These are phyloP conservation scores for Lipomyces sp. DNA, from an alignment of 805 yeast genomes.

Conservation along the genomic window DNA sequence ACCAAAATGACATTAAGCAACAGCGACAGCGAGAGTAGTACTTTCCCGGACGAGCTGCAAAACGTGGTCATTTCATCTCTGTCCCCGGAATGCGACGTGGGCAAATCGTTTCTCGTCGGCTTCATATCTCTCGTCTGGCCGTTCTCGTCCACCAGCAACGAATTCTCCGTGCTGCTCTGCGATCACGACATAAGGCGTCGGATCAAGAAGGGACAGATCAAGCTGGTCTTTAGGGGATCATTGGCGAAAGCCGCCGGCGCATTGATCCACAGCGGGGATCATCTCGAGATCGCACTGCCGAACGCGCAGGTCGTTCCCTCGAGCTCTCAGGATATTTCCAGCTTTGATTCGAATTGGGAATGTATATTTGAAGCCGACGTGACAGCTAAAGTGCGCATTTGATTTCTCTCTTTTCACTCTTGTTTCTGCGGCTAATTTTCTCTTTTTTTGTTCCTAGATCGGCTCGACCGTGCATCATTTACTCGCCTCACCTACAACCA, in stretches of 20 bases:
- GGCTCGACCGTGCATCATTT: no score
- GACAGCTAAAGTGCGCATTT: conserved; percentile 8
- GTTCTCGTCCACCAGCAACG: conserved; percentile 12
- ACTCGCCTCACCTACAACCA: no score
- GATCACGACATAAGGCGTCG: conserved; percentile 16
- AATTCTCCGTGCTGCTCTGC: conserved; percentile 13
- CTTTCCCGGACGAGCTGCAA: no score
- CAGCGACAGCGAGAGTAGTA: no score
- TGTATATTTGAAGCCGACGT: conserved; percentile 8
- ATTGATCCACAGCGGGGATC: conserved; percentile 10
- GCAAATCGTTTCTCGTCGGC: conserved; percentile 8
- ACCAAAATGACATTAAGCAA: no score
- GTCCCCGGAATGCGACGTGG: no score
- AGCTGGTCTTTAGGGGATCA: conserved; percentile 10
- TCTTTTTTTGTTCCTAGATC: no score
- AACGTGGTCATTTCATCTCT: no score
- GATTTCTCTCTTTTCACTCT: background rate
- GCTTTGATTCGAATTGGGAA: conserved; percentile 22
- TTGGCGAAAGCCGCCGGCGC: conserved; percentile 11
- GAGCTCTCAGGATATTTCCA: background rate
- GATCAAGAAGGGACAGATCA: conserved; percentile 20
- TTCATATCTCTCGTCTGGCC: conserved; percentile 24
- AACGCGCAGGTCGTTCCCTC: background rate
- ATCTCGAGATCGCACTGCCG: conserved; percentile 9
- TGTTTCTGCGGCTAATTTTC: no score